Percentiles rank a stretch among this genome's conserved stretches.
Evolutionary conservation across 257 asterid species (phyloP).

Genomic region (Penstemon eatonii): DNA sequence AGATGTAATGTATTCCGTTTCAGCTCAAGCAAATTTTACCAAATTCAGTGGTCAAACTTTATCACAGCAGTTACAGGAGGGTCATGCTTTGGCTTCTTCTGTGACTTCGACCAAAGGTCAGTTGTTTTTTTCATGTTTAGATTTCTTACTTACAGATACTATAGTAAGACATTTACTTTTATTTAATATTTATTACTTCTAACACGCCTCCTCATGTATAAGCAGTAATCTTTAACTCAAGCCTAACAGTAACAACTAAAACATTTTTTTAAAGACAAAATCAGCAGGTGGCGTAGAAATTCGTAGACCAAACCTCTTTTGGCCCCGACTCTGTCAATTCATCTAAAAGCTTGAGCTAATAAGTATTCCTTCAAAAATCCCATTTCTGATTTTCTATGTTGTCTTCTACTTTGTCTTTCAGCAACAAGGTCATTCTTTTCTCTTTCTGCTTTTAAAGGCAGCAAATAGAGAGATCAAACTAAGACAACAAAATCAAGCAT

Average conservation of each 20-base stretch:
- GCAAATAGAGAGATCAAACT: constrained; percentile 54
- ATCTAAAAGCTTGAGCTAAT: too few relatives aligned
- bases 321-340: too few relatives aligned
- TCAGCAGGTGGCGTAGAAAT: too few relatives aligned
- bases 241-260: too few relatives aligned
- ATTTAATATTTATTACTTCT: not conserved
- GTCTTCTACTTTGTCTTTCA: constrained; percentile 48
- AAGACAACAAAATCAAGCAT: constrained; percentile 22
- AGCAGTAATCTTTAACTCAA: too few relatives aligned
- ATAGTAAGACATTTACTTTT: not conserved
- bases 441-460: constrained; percentile 96
- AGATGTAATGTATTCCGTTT: constrained; percentile 24
- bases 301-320: too few relatives aligned
- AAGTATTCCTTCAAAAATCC: too few relatives aligned
- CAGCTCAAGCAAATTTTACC: constrained; percentile 67
- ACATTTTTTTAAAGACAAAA: too few relatives aligned
- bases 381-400: constrained; percentile 18
- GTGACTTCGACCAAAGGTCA: constrained; percentile 68
- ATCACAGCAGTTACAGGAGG: constrained; percentile 66
- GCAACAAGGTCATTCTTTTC: constrained; percentile 97
- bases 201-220: too few relatives aligned
- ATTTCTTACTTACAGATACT: constrained; percentile 3
- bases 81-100: constrained; percentile 64
- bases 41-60: constrained; percentile 48
- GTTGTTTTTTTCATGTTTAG: constrained; percentile 2